Conservation (phyloP, 2,329 filamentous ascomycete genomes). For the Aspergillus tanneri region DNA sequence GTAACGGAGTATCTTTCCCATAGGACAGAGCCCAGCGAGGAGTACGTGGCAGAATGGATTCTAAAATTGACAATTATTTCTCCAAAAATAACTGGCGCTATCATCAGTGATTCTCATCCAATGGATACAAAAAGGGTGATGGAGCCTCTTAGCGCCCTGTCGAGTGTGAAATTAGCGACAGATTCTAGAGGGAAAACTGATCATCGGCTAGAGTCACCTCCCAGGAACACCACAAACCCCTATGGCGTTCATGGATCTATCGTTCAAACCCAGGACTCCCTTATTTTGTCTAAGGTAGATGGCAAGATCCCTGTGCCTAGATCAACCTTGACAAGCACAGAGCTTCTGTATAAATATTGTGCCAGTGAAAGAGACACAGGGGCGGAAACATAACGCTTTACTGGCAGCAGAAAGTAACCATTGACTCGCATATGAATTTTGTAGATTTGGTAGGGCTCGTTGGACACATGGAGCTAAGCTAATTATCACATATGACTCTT, state of each 20-base stretch:
- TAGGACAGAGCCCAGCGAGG: not conserved
- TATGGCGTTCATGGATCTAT: no score
- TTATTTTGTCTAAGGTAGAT: no score
- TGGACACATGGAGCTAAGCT: not conserved
- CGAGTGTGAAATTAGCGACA: not conserved
- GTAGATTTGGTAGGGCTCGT: not conserved
- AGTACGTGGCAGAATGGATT: not conserved
- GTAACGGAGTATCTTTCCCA: not conserved
- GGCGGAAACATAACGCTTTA: no score
- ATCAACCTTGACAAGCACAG: no score
- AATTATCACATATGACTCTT: slow-evolving; percentile 27
- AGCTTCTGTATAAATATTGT: no score
- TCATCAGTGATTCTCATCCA: not conserved
- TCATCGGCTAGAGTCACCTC: no score
- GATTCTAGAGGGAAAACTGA: no score
- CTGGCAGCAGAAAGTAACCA: not conserved
- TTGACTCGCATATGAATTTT: not conserved
- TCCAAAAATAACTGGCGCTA: not conserved
- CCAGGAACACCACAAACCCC: no score
- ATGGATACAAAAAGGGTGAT: no score
- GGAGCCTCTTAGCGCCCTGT: not conserved
- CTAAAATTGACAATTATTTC: not conserved
- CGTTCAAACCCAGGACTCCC: no score
- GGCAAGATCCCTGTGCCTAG: no score
- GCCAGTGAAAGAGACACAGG: not conserved